phyloP scores from a whole-genome alignment of 176 grass and related monocot species.

The Avena insularis region DNA sequence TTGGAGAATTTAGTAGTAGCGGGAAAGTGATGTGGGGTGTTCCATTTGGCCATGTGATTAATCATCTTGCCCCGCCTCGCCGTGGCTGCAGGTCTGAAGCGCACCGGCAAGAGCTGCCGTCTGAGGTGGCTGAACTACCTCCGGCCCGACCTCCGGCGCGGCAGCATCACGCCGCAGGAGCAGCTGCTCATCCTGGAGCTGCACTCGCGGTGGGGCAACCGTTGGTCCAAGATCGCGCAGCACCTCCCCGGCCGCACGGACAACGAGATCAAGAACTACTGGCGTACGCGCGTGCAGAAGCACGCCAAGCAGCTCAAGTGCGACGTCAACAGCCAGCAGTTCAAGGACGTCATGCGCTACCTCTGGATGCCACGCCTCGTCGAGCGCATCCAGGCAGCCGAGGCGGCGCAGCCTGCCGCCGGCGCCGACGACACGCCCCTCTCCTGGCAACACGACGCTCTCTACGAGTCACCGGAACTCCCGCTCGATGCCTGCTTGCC shows the following conservation, averaged over 20 bases:
- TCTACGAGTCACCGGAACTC: slow-evolving; percentile 48
- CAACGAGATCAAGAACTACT: slow-evolving; percentile 99
- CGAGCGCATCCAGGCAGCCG: slow-evolving; percentile 80
- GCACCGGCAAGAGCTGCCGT: slow-evolving; percentile 98
- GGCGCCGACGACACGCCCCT: slow-evolving; percentile 3
- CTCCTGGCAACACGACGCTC: slow-evolving; percentile 33
- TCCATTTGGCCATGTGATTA: slow-evolving; percentile 36
- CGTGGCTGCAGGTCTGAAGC: slow-evolving; percentile 65
- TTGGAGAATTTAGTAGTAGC: slow-evolving; percentile 11
- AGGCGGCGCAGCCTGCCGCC: not conserved
- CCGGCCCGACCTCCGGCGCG: slow-evolving; percentile 90
- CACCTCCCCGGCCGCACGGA: slow-evolving; percentile 91
- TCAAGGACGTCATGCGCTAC: slow-evolving; percentile 96
- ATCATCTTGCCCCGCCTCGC: not conserved
- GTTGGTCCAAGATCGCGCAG: slow-evolving; percentile 99
- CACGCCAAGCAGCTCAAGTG: slow-evolving; percentile 98
- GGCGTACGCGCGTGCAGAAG: slow-evolving; percentile 97
- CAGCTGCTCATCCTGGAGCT: slow-evolving; percentile 97
- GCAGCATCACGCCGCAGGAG: slow-evolving; percentile 96
- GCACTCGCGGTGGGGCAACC: slow-evolving; percentile 97
- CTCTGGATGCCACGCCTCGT: slow-evolving; percentile 93
- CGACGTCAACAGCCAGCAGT: slow-evolving; percentile 98
- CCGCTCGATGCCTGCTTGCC: slow-evolving; percentile 39
- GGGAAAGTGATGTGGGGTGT: slow-evolving; percentile 29
- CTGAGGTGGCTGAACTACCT: slow-evolving; percentile 99